Percentiles rank a stretch among this genome's conserved stretches.
phyloP scores from a whole-genome alignment of 345 rosid species.

The Crucihimalaya himalaica region DNA sequence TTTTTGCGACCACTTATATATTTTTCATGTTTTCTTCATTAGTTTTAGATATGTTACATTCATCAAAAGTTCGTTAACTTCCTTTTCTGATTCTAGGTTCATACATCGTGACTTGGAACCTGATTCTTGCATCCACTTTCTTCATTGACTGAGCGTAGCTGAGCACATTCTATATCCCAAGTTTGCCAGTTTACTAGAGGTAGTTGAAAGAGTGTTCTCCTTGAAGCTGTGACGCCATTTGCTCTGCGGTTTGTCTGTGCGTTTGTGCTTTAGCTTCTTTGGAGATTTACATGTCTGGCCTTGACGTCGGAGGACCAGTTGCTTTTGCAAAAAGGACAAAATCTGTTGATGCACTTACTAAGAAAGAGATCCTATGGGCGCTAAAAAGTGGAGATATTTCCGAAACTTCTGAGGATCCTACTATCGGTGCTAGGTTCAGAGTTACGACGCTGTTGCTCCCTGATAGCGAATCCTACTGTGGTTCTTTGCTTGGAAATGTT shows the following conservation, averaged over 20 bases:
- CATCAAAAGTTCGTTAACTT: not conserved
- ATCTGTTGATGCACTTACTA: slow-evolving; percentile 61
- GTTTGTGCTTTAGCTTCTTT: slow-evolving; percentile 38
- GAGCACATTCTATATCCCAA: slow-evolving; percentile 21
- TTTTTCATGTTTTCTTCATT: slow-evolving; percentile 21
- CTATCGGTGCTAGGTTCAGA: slow-evolving; percentile 63
- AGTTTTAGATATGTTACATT: not conserved
- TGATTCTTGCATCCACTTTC: slow-evolving; percentile 33
- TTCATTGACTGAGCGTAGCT: slow-evolving; percentile 16
- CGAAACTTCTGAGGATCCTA: slow-evolving; percentile 56
- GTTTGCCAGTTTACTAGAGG: not conserved
- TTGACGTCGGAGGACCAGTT: slow-evolving; percentile 53
- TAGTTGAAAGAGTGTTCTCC: slow-evolving; percentile 32
- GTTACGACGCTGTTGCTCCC: slow-evolving; percentile 62
- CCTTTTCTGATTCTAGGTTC: slow-evolving; percentile 27
- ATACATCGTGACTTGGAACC: slow-evolving; percentile 35
- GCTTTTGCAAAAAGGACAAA: slow-evolving; percentile 69
- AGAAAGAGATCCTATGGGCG: slow-evolving; percentile 43
- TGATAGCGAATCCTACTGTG: slow-evolving; percentile 72
- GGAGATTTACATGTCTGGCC: slow-evolving; percentile 92
- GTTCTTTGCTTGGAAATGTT: slow-evolving; percentile 71
- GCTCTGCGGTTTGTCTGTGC: slow-evolving; percentile 34
- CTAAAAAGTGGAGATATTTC: slow-evolving; percentile 56
- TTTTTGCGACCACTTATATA: slow-evolving; percentile 25
- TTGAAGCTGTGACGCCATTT: slow-evolving; percentile 34